Conservation (phyloP, 495 filamentous ascomycete genomes). For the Penicillium crystallinum region DNA sequence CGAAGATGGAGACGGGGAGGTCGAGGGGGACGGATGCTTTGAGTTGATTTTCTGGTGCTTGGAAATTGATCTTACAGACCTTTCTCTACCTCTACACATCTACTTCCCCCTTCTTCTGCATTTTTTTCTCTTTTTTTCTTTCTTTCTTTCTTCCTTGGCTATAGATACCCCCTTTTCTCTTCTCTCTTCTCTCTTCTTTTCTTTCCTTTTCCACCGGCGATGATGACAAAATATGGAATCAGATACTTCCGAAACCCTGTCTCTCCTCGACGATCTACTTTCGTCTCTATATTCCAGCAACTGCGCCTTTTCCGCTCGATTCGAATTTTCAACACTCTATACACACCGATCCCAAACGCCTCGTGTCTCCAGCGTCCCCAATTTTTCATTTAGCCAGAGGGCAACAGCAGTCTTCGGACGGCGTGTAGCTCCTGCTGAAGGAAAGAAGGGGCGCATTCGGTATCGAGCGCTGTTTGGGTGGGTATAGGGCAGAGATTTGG, state of each 20-base stretch:
- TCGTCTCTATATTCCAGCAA: neutral
- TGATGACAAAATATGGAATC: slow-evolving; percentile 45
- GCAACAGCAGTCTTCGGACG: slow-evolving; percentile 30
- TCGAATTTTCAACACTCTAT: neutral
- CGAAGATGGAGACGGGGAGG: slow-evolving; percentile 74
- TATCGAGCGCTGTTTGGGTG: neutral
- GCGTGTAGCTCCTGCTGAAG: slow-evolving; percentile 14
- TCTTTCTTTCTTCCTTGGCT: neutral
- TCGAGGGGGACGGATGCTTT: slow-evolving; percentile 62
- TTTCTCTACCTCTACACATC: neutral
- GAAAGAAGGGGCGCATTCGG: neutral
- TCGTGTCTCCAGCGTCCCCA: neutral
- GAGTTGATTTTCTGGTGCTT: slow-evolving; percentile 24
- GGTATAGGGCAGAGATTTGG: neutral
- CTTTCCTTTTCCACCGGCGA: slow-evolving; percentile 20
- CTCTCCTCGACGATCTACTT: neutral
- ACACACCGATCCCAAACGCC: neutral
- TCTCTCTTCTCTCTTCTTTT: neutral
- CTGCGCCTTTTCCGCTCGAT: neutral
- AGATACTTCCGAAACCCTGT: slow-evolving; percentile 49
- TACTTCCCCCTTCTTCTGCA: neutral
- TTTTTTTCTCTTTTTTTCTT: neutral
- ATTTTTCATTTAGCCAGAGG: slow-evolving; percentile 1
- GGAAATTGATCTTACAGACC: no score
- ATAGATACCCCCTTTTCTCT: slow-evolving; percentile 1